These are phyloP conservation scores for Mycena rebaudengoi DNA, from an alignment of 768 basidiomycete genomes.

Conservation along the genomic window DNA sequence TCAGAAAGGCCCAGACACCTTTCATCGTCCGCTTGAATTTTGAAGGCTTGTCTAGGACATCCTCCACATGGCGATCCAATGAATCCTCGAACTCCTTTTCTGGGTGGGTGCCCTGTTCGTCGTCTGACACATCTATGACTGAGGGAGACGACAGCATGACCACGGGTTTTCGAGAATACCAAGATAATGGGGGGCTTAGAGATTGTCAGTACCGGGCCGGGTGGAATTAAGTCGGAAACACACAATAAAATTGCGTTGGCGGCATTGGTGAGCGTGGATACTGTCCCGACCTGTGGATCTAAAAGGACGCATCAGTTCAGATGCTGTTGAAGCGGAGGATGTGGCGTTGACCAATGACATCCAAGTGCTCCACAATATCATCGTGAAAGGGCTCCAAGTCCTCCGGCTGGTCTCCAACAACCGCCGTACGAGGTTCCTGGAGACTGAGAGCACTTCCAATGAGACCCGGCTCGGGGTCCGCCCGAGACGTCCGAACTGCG, in stretches of 20 bases:
- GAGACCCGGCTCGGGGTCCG: conserved; percentile 46
- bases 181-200: conserved; percentile 70
- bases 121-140: conserved; percentile 37
- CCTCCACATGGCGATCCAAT: conserved; percentile 82
- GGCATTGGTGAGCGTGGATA: conserved; percentile 80
- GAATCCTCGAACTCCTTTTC: conserved; percentile 49
- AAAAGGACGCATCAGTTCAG: neutral
- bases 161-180: conserved; percentile 76
- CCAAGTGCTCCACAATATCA: conserved; percentile 84
- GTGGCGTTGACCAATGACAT: conserved; percentile 72
- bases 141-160: conserved; percentile 58
- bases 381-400: conserved; percentile 69
- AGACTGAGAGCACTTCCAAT: conserved; percentile 57
- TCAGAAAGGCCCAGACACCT: conserved; percentile 85
- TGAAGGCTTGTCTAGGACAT: conserved; percentile 71
- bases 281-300: conserved; percentile 81
- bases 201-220: neutral
- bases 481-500: conserved; percentile 39
- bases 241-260: conserved; percentile 83
- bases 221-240: conserved; percentile 10
- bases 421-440: conserved; percentile 31
- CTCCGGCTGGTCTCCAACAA: conserved; percentile 27
- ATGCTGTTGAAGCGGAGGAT: neutral
- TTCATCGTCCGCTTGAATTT: conserved; percentile 65
- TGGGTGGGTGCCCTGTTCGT: conserved; percentile 30